These are phyloP conservation scores for Chimonanthus salicifolius DNA, from an alignment of 164 flowering plant species.

Conservation along the genomic window DNA sequence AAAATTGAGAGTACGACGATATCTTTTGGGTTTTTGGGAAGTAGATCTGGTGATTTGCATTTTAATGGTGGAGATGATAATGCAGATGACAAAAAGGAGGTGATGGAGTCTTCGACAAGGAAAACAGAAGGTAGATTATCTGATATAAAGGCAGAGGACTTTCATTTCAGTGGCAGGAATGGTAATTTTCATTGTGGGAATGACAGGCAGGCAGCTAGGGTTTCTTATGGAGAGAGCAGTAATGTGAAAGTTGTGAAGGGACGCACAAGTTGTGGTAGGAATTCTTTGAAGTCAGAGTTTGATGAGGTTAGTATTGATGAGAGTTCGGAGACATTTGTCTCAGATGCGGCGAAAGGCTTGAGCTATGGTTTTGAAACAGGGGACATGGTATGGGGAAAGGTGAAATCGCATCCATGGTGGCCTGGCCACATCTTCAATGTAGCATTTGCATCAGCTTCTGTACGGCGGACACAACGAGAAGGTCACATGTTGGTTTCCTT, in stretches of 20 bases:
- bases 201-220: not conserved
- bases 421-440: constrained; percentile 84
- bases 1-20: not conserved
- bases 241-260: not conserved
- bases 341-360: not conserved
- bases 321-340: not conserved
- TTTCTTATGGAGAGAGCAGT: not conserved
- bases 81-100: not conserved
- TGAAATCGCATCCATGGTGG: constrained; percentile 99
- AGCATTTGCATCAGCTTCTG: constrained; percentile 63
- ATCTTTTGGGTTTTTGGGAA: not conserved
- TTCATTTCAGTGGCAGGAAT: not conserved
- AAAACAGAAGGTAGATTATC: constrained; percentile 6
- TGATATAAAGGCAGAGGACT: not conserved
- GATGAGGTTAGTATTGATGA: constrained; percentile 3
- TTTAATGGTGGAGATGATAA: not conserved
- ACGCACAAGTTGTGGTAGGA: not conserved
- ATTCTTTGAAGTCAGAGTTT: not conserved
- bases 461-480: constrained; percentile 50
- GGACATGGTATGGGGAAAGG: constrained; percentile 98
- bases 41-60: not conserved
- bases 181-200: not conserved
- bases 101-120: not conserved
- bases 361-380: constrained; percentile 22
- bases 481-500: constrained; percentile 91